These are phyloP conservation scores for Iris macrosiphon DNA, from an alignment of 106 monocot genomes.

Conservation along the genomic window DNA sequence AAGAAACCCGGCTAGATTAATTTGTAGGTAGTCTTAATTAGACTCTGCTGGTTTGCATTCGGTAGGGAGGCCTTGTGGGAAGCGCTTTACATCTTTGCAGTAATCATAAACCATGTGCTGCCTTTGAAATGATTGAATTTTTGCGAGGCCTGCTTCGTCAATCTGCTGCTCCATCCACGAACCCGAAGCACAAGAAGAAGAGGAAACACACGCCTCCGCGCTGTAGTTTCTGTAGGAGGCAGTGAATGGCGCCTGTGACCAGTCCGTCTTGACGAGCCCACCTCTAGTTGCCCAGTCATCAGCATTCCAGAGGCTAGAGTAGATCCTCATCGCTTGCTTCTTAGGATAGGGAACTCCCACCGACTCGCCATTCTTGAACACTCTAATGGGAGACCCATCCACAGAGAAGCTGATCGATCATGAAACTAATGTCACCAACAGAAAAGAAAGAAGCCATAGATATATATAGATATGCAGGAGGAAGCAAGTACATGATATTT, in stretches of 20 bases:
- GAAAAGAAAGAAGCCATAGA: too few relatives aligned
- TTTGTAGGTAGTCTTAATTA: too few relatives aligned
- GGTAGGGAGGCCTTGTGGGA: constrained; percentile 13
- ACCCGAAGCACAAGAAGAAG: constrained; percentile 5
- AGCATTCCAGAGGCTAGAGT: constrained; percentile 19
- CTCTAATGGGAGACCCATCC: constrained; percentile 13
- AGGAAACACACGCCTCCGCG: constrained; percentile 6
- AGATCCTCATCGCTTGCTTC: constrained; percentile 14
- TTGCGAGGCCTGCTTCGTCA: not conserved
- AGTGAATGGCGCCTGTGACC: constrained; percentile 19
- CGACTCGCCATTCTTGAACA: constrained; percentile 4
- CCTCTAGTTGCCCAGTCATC: constrained; percentile 26
- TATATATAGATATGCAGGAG: too few relatives aligned
- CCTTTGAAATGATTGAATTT: constrained; percentile 14
- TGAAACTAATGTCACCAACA: too few relatives aligned
- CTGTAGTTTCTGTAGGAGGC: constrained; percentile 16
- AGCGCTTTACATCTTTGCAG: constrained; percentile 17
- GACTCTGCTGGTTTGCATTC: too few relatives aligned
- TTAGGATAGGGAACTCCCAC: constrained; percentile 3
- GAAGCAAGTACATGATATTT: constrained; percentile 5
- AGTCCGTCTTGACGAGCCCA: constrained; percentile 19
- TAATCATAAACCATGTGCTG: constrained; percentile 25
- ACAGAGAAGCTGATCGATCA: constrained; percentile 14
- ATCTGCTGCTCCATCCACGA: constrained; percentile 26
- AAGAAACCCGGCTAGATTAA: too few relatives aligned